These are phyloP conservation scores for Populus tomentosa DNA, from an alignment of 441 rosid species.

Conservation along the genomic window DNA sequence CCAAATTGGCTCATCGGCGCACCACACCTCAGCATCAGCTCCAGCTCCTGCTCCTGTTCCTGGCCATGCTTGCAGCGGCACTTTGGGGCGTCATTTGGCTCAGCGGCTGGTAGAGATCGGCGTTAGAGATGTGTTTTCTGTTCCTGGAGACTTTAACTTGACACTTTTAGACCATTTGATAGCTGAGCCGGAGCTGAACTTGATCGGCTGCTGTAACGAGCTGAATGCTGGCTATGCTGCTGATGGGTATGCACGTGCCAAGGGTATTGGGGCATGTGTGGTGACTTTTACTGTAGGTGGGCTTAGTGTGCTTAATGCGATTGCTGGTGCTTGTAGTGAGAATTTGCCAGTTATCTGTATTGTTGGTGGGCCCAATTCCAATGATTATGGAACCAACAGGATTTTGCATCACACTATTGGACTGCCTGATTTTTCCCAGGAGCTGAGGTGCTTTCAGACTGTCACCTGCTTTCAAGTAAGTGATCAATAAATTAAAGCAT, in stretches of 20 bases:
- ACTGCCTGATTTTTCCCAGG: constrained; percentile 69
- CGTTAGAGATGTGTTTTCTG: constrained; percentile 68
- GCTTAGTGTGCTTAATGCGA: constrained; percentile 64
- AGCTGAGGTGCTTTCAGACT: constrained; percentile 62
- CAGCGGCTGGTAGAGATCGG: constrained; percentile 81
- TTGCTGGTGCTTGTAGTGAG: constrained; percentile 85
- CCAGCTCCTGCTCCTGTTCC: constrained; percentile 15
- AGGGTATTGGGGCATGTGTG: constrained; percentile 74
- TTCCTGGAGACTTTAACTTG: constrained; percentile 43
- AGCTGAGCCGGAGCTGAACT: constrained; percentile 64
- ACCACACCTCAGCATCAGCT: constrained; percentile 3
- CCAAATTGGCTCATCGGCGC: constrained; percentile 27
- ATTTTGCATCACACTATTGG: constrained; percentile 83
- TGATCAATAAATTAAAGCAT: neutral
- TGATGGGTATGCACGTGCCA: constrained; percentile 72
- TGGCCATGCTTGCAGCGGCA: constrained; percentile 31
- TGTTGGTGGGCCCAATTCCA: constrained; percentile 74
- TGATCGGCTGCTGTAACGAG: constrained; percentile 94
- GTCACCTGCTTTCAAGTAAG: constrained; percentile 63
- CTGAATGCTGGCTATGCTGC: constrained; percentile 86
- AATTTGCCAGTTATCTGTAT: constrained; percentile 68
- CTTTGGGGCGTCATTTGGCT: constrained; percentile 72
- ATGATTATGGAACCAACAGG: constrained; percentile 68
- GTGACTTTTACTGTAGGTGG: constrained; percentile 87
- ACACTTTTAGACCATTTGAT: constrained; percentile 66